Conservation (phyloP, 2,329 filamentous ascomycete genomes). For the Cercospora berteroae region DNA sequence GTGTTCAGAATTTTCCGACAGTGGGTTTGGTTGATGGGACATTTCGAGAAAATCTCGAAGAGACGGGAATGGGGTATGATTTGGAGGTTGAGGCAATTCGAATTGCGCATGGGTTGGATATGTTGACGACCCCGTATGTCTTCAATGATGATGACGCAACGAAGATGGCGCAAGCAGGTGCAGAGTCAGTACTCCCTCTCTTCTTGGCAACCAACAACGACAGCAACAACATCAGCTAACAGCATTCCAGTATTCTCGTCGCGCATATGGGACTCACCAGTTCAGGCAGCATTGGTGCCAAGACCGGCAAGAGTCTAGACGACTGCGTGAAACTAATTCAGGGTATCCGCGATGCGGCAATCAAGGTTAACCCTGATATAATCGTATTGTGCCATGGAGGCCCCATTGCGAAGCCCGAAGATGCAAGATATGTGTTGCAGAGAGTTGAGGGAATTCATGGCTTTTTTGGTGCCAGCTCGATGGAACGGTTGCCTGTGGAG, state of each 20-base stretch:
- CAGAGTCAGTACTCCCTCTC: conserved; percentile 66
- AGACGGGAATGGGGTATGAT: conserved; percentile 69
- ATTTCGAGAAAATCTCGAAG: conserved; percentile 66
- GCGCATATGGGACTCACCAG: conserved; percentile 69
- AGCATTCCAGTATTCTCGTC: conserved; percentile 51
- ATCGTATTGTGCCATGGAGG: conserved; percentile 70
- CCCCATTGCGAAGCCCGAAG: conserved; percentile 62
- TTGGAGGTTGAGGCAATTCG: conserved; percentile 66
- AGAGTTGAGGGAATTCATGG: conserved; percentile 65
- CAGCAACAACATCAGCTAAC: conserved; percentile 47
- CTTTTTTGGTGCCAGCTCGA: conserved; percentile 68
- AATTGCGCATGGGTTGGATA: conserved; percentile 57
- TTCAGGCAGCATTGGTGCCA: conserved; percentile 62
- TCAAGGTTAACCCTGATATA: conserved; percentile 55
- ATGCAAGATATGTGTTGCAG: conserved; percentile 62
- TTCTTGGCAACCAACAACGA: conserved; percentile 56
- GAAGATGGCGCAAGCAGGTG: conserved; percentile 63
- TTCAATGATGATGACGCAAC: conserved; percentile 62
- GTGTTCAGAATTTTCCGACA: conserved; percentile 67
- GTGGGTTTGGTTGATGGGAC: conserved; percentile 68
- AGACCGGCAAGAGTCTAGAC: conserved; percentile 60
- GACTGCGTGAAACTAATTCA: conserved; percentile 63
- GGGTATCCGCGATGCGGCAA: conserved; percentile 61
- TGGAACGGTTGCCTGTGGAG: conserved; percentile 68
- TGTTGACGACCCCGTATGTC: conserved; percentile 69